Percentiles rank a stretch among this genome's conserved stretches.
Conservation (phyloP, 768 basidiomycete species). For the Amanita pseudoporphyria region DNA sequence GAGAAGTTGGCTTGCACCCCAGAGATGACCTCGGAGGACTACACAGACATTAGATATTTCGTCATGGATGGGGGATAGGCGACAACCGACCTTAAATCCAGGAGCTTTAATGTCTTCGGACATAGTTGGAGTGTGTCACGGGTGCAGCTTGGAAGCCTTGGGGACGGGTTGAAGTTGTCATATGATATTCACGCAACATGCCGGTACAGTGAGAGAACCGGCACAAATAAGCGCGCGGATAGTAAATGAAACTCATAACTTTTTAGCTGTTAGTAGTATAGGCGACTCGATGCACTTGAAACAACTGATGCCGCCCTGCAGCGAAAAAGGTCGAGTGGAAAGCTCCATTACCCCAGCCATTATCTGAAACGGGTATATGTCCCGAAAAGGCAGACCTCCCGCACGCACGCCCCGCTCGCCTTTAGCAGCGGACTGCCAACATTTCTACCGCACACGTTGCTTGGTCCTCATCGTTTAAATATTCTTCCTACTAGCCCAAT, state of each 20-base stretch:
- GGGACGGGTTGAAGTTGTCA: neutral
- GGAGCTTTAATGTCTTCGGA: conserved; percentile 58
- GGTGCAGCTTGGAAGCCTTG: neutral
- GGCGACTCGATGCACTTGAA: too few relatives aligned
- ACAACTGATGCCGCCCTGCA: too few relatives aligned
- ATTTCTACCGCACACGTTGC: neutral
- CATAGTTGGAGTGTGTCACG: conserved; percentile 31
- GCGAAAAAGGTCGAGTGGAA: too few relatives aligned
- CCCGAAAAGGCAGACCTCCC: neutral
- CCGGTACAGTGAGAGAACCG: neutral
- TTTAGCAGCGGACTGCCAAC: neutral
- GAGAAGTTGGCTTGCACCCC: conserved; percentile 43
- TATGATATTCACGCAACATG: neutral
- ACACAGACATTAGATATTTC: neutral
- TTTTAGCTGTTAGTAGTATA: too few relatives aligned
- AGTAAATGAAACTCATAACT: too few relatives aligned
- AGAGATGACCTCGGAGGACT: conserved; percentile 64
- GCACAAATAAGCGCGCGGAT: too few relatives aligned
- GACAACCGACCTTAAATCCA: conserved; percentile 55
- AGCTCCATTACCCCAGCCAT: too few relatives aligned
- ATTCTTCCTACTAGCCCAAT: conserved; percentile 3
- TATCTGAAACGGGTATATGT: too few relatives aligned
- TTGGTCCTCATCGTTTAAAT: neutral
- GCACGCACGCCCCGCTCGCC: neutral
- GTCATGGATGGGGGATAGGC: neutral